Evolutionary conservation across 345 rosid genomes (phyloP), one percentile per base, ranked within the genome.

Genomic region (Stellera chamaejasme): DNA sequence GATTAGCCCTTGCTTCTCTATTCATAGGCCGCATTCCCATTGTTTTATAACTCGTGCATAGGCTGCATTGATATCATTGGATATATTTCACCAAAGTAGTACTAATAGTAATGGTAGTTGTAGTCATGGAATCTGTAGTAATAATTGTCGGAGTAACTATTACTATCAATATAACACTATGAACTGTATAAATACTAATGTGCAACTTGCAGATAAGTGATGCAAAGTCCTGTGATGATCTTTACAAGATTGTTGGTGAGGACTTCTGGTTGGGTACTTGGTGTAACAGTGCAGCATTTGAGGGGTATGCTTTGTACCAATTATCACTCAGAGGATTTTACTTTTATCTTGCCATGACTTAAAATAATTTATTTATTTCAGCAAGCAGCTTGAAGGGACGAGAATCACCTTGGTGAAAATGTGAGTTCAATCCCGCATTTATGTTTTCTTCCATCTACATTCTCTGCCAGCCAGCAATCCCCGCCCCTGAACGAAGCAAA

Each of bases 251-350:
- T 60, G 81, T 92, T 56, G 98, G 96, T 50, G 95, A 88, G 78
- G 97, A 92, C 68, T 92, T 88, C 79, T 92, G 97, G 97, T 74
- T 93, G 79, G 84, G 94, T 71, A 88, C 99, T 43, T 80, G 81
- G 89, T 93, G 94, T 82, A 71, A 81, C 76, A 88, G 99, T 67
- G 77, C 76, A 27, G 86, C 94, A 48, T 46, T 61, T 47, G 83
- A 86, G 77, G 96, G 95, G 99, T 92, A 73, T 55, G 48, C 47
- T 61, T 72, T 56, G 50, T 45, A 41, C 12, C 42, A 56, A 46
- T 43, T 15, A 25, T 59, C 53, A 47, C 55, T 42, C 53, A 45
- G 32, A 63, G 48, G 52, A 50, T 28, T 48, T 54, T 48, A 2
- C 10, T 27, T 14, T 79, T 62, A 72, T 27, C 25, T 32, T 13